phyloP scores from a whole-genome alignment of 164 flowering plant species.

The Platanus orientalis region DNA sequence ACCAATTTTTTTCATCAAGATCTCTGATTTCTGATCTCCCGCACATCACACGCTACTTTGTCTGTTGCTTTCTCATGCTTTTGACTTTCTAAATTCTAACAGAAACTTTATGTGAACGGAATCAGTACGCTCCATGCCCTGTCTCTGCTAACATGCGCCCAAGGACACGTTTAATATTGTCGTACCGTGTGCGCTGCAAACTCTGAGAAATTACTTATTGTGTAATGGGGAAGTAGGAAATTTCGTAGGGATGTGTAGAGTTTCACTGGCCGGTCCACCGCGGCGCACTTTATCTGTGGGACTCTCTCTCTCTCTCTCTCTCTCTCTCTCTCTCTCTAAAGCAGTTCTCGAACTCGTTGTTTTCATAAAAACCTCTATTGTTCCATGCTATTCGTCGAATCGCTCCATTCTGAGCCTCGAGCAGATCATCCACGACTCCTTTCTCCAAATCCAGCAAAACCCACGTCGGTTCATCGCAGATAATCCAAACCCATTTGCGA shows the following conservation, averaged over 20 bases:
- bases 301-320: too few species aligned
- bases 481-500: conserved; percentile 15
- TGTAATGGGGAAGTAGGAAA: too few species aligned
- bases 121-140: neutral
- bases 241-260: conserved; percentile 3
- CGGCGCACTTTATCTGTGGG: neutral
- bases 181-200: too few species aligned
- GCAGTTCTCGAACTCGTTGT: conserved; percentile 6
- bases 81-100: neutral
- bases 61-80: neutral
- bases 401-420: conserved; percentile 32
- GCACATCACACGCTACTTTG: too few species aligned
- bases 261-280: neutral
- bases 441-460: conserved; percentile 23
- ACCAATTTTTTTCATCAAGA: too few species aligned
- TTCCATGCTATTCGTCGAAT: conserved; percentile 22
- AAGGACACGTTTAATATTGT: neutral
- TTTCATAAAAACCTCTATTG: conserved; percentile 8
- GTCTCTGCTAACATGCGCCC: neutral
- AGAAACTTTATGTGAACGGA: neutral
- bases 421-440: conserved; percentile 25
- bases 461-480: conserved; percentile 29
- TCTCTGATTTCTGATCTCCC: too few species aligned
- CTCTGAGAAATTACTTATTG: too few species aligned
- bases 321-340: too few species aligned